Base-by-base conservation (phyloP, 2,329 filamentous ascomycete species). In the Penicillium sp. region DNA sequence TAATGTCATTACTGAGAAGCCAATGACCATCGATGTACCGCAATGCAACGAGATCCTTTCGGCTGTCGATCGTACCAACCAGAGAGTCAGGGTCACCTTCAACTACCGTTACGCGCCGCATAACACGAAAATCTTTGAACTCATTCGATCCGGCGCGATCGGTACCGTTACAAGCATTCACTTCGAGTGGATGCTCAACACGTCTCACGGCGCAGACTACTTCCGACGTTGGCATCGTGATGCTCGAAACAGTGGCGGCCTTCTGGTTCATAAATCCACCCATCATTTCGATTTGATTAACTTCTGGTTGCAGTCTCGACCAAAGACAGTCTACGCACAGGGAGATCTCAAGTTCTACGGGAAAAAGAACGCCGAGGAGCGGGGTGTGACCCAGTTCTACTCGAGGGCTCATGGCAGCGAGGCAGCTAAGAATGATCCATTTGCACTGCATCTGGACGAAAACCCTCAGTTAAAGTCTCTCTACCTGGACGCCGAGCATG, bases 71-170 rank as follows among this genome's bases (percentile, higher is more conserved):
- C 73, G 78, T 19, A 83, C 81, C 0, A 75, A 76, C 3, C 70
- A 72, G 13, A 76, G 78, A 39, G 77, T 86, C 4, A 78, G 84
- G 17, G 84, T 87, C 0, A 83, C 82, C 0, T 87, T 87, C 77
- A 87, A 87, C 73, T 87, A 87, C 72, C 81, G 84, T 23, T 87
- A 86, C 65, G 84, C 84, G 39, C 84, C 84, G n/a, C 85, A 86
- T 71, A 85, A 87, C 70, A 87, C 83, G 15, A 84, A 82, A 59
- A 77, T 87, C 2, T 81, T 78, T 59, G 80, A 85, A 67, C 62
- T 87, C 0, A 62, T 87, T 4, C 77, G 73, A 2, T 78, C 80
- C 0, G 83, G 82, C 0, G 81, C 80, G 1, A 85, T 87, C 57
- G 84, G 85, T 0, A 75, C 73, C 10, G 81, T 86, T 2, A 81